Evolutionary conservation across 2,329 filamentous ascomycete species (phyloP), one percentile per base, ranked within the genome.

Genomic region (Curvularia lunata): DNA sequence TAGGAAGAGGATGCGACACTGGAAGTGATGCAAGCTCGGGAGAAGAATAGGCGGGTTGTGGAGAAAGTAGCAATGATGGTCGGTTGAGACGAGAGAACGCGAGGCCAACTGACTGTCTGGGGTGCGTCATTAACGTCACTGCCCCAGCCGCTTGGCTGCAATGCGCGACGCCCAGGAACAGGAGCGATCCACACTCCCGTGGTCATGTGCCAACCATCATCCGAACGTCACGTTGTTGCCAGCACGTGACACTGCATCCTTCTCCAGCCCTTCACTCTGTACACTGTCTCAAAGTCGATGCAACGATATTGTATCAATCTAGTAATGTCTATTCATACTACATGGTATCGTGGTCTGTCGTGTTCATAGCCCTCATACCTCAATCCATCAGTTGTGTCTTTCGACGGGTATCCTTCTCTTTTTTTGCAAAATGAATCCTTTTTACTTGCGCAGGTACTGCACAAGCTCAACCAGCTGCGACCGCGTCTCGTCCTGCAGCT

Each of bases 401-500:
- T 56, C 66, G 66, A 70, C 67, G 66, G 65, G 62, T 69, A 66
- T 66, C 60, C 59, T 60, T 49, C 56, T 56, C 63, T 60, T 63
- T 60, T 63, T 55, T 51, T 57, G 46, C 50, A 62, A 61, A 56
- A 61, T 59, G 63, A 63, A 61, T 57, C 56, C 48, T 53, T 50
- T 54, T 54, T 76, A 74, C 63, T 76, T 78, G 60, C 78, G 75
- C 63, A 83, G 67, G 63, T 80, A 83, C 66, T 80, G 76, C 49
- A 91, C 88, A 52, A 90, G 84, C 73, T 87, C 83, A 67, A 86
- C 81, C 43, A 94, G 82, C 69, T 89, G 82, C 62, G 82, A 79
- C 58, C 90, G 85, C 9, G 88, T 92, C 78, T 89, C 87, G 8
- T 85, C 83, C 69, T 90, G 88, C 41, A 95, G 83, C 81, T 95